Evolutionary conservation across 2,329 filamentous ascomycete species (phyloP).

Genomic region (Gaeumannomyces sp.): DNA sequence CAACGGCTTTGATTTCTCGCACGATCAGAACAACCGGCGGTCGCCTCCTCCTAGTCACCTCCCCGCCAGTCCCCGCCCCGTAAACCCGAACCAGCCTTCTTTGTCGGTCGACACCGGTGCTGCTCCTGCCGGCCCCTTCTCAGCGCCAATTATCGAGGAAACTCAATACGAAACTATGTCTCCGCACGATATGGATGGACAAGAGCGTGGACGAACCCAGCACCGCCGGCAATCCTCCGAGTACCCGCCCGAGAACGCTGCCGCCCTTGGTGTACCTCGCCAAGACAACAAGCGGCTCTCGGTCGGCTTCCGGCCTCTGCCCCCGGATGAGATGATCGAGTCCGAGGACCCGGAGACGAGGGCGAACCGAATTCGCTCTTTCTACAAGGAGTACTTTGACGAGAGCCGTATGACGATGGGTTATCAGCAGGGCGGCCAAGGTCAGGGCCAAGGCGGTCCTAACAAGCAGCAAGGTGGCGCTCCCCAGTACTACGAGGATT

Average conservation of each 20-base stretch:
- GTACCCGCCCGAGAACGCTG: constrained; percentile 20
- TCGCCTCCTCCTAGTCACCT: constrained; percentile 6
- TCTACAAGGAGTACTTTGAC: constrained; percentile 99
- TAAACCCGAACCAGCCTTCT: constrained; percentile 9
- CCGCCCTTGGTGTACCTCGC: constrained; percentile 46
- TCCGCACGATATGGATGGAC: constrained; percentile 16
- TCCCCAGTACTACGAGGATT: constrained; percentile 65
- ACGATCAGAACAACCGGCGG: constrained; percentile 12
- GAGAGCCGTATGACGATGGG: constrained; percentile 44
- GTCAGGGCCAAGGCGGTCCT: constrained; percentile 10
- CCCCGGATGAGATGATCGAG: constrained; percentile 71
- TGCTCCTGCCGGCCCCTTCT: constrained; percentile 8
- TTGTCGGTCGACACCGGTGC: constrained; percentile 6
- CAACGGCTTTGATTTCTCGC: constrained; percentile 4
- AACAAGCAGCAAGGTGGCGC: constrained; percentile 13
- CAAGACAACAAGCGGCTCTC: constrained; percentile 55
- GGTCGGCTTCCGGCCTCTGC: constrained; percentile 74
- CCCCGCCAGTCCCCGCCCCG: constrained; percentile 12
- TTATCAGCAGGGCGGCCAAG: constrained; percentile 14
- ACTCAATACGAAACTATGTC: constrained; percentile 21
- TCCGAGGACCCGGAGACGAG: constrained; percentile 88
- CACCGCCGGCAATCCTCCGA: constrained; percentile 23
- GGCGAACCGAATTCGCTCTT: constrained; percentile 93
- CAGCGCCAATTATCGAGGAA: constrained; percentile 24
- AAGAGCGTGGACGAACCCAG: constrained; percentile 14